phyloP scores from a whole-genome alignment of 2,329 filamentous ascomycete species.

The Trichoderma sp. region DNA sequence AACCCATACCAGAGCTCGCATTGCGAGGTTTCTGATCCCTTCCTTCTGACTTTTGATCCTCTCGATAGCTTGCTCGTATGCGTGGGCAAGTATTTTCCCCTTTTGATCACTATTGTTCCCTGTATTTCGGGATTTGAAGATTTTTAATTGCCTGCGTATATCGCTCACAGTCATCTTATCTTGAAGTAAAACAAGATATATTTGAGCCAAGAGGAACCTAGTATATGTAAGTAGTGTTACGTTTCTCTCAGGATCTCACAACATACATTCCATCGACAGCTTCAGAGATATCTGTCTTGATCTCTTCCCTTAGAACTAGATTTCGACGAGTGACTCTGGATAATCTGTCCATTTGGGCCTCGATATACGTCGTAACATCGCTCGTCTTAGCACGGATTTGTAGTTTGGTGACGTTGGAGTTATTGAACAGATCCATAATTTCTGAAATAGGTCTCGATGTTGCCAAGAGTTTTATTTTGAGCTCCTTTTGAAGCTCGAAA shows the following conservation, averaged over 20 bases:
- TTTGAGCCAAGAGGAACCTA: not conserved
- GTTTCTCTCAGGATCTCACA: fast-evolving
- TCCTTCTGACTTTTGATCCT: not conserved
- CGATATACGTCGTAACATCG: not conserved
- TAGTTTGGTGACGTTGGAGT: not conserved
- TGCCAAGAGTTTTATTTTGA: not conserved
- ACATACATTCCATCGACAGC: not conserved
- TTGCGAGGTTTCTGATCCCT: not conserved
- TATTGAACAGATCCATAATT: not conserved
- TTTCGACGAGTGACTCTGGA: fast-evolving
- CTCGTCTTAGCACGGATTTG: not conserved
- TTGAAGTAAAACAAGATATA: not conserved
- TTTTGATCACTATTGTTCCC: not conserved
- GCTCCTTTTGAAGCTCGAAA: not conserved
- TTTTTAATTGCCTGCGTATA: not conserved
- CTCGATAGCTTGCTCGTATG: not conserved
- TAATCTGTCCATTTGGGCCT: not conserved
- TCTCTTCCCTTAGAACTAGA: fast-evolving
- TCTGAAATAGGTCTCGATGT: not conserved
- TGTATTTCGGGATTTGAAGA: not conserved
- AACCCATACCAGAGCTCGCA: not conserved
- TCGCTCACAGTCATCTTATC: not conserved
- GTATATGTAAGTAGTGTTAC: not conserved
- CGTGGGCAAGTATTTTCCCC: not conserved
- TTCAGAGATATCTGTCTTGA: not conserved